Base-by-base conservation (phyloP, 2,329 filamentous ascomycete genomes). In the Tolypocladium sp. region DNA sequence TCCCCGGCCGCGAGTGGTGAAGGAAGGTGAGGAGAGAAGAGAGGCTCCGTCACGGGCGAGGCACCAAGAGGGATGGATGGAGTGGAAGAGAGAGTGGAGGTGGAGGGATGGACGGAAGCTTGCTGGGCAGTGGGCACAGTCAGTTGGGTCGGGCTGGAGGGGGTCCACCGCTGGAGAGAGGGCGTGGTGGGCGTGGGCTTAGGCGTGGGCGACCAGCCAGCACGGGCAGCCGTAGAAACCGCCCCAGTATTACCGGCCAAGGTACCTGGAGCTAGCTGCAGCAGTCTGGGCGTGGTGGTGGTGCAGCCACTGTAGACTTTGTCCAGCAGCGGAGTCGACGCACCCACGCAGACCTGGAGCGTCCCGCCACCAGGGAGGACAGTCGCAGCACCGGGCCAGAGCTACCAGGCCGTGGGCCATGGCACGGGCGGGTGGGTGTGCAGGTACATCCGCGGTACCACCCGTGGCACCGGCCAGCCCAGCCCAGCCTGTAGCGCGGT, bases 41-140 rank as follows among this genome's bases (percentile, higher is more conserved):
- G 57, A 59, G 52, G 22, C 20, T 57, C 57, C 55, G 57, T 52
- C 40, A 59, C 20, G 41, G 38, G 30, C 53, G 51, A 53, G 57
- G 60, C 41, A 51, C 35, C 44, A 54, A 52, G 38, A 44, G 51
- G 57, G 27, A 59, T 41, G 27, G 44, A 57, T 13, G 30, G 38
- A 37, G 58, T n/a, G 55, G 51, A 38, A 30, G 58, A 49, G 57
- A 56, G 57, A 55, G 59, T 57, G 62, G 59, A 41, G 15, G 27
- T n/a, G 40, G 55, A 56, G 55, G 56, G 55, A 51, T 57, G 56
- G 56, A 37, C 44, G 33, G 33, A 57, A 57, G 56, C 56, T 57
- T 52, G 46, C 56, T 57, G 44, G 42, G 17, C 30, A 52, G 30
- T 52, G 49, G 44, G 56, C 49, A 52, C 49, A 30, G 30, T 35